These are phyloP conservation scores for Aspergillus floridensis DNA, from an alignment of 2,329 filamentous ascomycete species.

Conservation along the genomic window DNA sequence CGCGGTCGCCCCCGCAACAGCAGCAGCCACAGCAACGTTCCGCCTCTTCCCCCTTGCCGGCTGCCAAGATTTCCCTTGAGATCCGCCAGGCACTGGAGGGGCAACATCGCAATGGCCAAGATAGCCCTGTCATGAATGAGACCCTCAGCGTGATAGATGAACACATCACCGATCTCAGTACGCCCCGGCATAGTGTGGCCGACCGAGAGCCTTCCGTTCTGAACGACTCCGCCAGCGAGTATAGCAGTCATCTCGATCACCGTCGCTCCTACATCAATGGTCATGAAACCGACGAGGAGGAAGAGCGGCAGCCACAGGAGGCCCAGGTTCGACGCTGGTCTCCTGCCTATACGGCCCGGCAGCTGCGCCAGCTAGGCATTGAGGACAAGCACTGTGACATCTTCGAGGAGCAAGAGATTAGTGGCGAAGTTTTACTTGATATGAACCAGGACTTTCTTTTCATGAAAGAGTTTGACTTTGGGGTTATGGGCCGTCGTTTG, in stretches of 20 bases:
- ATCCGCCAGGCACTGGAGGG: constrained; percentile 48
- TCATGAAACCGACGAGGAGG: constrained; percentile 92
- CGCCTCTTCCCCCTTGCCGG: constrained; percentile 38
- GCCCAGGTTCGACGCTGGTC: constrained; percentile 78
- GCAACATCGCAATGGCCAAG: constrained; percentile 49
- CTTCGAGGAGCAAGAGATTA: constrained; percentile 93
- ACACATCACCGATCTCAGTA: constrained; percentile 84
- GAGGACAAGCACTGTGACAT: constrained; percentile 90
- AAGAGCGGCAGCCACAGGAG: constrained; percentile 66
- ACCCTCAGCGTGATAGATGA: constrained; percentile 95
- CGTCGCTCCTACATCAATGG: constrained; percentile 89
- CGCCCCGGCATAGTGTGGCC: constrained; percentile 53
- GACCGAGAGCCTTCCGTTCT: constrained; percentile 53
- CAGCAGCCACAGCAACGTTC: constrained; percentile 28
- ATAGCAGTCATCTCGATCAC: constrained; percentile 74
- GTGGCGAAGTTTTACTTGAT: constrained; percentile 84
- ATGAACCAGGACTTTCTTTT: constrained; percentile 96
- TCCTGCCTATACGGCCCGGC: constrained; percentile 79
- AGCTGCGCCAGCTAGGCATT: constrained; percentile 79
- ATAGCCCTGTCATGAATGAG: constrained; percentile 84
- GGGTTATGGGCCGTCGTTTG: constrained; percentile 80
- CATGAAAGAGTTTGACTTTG: constrained; percentile 91
- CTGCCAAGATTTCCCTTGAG: constrained; percentile 33
- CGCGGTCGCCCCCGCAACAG: constrained; percentile 20
- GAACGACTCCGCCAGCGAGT: constrained; percentile 84